These are phyloP conservation scores for Rehmannia glutinosa DNA, from an alignment of 257 asterid genomes.

Conservation along the genomic window DNA sequence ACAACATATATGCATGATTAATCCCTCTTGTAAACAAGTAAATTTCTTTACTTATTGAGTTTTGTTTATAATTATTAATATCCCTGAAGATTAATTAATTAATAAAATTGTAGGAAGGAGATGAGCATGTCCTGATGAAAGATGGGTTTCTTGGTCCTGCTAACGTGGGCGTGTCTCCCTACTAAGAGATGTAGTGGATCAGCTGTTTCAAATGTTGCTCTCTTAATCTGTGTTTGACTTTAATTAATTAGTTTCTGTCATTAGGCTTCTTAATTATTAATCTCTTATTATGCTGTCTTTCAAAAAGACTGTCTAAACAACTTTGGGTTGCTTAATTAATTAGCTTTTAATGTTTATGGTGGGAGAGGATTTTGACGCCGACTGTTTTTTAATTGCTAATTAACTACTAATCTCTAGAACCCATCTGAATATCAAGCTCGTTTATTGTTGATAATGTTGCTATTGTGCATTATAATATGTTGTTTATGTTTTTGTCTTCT, in stretches of 20 bases:
- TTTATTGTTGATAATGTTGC: not conserved
- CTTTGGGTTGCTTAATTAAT: constrained; percentile 12
- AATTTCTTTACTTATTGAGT: no score
- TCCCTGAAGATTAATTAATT: no score
- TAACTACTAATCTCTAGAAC: constrained; percentile 33
- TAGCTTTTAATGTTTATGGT: constrained; percentile 22
- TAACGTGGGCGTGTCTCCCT: constrained; percentile 83
- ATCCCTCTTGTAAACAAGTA: no score
- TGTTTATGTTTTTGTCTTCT: not conserved
- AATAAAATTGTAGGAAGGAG: constrained; percentile 95
- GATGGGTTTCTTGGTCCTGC: constrained; percentile 88
- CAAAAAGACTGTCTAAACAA: constrained; percentile 17
- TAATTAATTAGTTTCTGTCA: constrained; percentile 14
- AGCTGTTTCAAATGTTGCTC: not conserved
- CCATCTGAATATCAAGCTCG: constrained; percentile 25
- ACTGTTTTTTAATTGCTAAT: constrained; percentile 14
- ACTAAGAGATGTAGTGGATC: no score
- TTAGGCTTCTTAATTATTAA: constrained; percentile 28
- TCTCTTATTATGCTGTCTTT: constrained; percentile 9
- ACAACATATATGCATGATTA: no score
- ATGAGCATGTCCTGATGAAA: constrained; percentile 81
- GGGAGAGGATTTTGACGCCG: constrained; percentile 44
- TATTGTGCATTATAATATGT: not conserved
- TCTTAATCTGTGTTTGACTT: constrained; percentile 14
- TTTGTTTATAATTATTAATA: no score